Evolutionary conservation across 495 filamentous ascomycete genomes (phyloP), one percentile per base, ranked within the genome.

Genomic region (Beverwykella pulmonaria): DNA sequence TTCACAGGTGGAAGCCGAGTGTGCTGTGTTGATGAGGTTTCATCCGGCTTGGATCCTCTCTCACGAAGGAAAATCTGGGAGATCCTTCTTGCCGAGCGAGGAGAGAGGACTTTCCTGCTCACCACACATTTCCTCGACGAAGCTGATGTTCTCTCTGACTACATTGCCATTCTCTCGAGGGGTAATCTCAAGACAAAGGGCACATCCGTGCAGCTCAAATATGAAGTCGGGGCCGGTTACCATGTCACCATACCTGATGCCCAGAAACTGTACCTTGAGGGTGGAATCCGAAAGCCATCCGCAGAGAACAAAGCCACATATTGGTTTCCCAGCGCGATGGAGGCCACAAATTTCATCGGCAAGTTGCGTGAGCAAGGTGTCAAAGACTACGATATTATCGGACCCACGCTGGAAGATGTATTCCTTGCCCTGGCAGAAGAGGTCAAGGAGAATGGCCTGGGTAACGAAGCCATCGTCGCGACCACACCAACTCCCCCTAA

Each of bases 1-100:
- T 87, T 97, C 61, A 93, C 90, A 20, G 92, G 92, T 49, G 92
- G 91, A n/a, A 91, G 88, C 66, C 84, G 83, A 15, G 86, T 97
- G 8, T 97, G 92, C 75, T 92, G 91, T 74, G 88, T 97, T 3
- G 92, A 96, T 71, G 92, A 96, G 71, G 91, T 93, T 3, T 91
- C 87, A 17, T 89, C 86, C 56, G 92, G 92, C 7, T 79, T 96
- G 14, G 92, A 96, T 71, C 91, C 92, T 0, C 81, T 96, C 8
- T 89, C 87, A 41, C 80, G 92, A 22, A 79, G 91, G 14, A 96
- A 93, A 76, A 90, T 96, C 59, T 97, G 92, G 92, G 90, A 94
- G 65, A 97, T 97, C 60, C 77, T 97, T 22, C 79, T 95, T 6
- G 88, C 87, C 0, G 92, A 93, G 71, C 84, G 92, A 65, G 91